A percentile compares a stretch with the other conserved stretches of the same genome.
Evolutionary conservation across 805 yeast genomes (phyloP).

Genomic region (Yueomyces sp.): DNA sequence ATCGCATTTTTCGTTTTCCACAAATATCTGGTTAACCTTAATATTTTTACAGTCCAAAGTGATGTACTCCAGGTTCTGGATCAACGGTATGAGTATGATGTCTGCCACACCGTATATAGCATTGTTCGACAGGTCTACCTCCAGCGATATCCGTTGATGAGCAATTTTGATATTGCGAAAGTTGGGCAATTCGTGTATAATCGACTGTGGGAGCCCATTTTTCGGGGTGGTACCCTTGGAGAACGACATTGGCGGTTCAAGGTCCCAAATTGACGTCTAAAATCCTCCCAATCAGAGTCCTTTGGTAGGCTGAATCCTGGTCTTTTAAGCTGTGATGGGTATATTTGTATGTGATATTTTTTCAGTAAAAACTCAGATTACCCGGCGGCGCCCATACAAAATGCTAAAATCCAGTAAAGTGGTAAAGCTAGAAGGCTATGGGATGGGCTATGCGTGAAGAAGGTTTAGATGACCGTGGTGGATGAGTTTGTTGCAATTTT

Average conservation of each 20-base stretch:
- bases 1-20: conserved; percentile 42
- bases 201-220: conserved; percentile 6
- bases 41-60: conserved; percentile 73
- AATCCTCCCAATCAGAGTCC: not conserved
- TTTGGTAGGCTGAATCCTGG: not conserved
- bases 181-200: conserved; percentile 3
- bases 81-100: conserved; percentile 64
- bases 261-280: not conserved
- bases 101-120: conserved; percentile 65
- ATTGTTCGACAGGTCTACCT: conserved; percentile 58
- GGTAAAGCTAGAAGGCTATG: too few relatives aligned
- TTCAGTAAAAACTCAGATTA: not conserved
- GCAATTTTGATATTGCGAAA: conserved; percentile 45
- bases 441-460: too few relatives aligned
- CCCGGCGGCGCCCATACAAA: not conserved
- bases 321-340: too few relatives aligned
- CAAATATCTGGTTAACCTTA: conserved; percentile 44
- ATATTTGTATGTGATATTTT: too few relatives aligned
- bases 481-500: too few relatives aligned
- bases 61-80: conserved; percentile 38
- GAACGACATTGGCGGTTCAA: conserved; percentile 10
- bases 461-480: too few relatives aligned
- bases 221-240: conserved; percentile 17
- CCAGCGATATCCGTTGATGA: conserved; percentile 71
- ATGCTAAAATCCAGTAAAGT: too few relatives aligned